phyloP scores from a whole-genome alignment of 257 asterid species.

The Ilex aquifolium region DNA sequence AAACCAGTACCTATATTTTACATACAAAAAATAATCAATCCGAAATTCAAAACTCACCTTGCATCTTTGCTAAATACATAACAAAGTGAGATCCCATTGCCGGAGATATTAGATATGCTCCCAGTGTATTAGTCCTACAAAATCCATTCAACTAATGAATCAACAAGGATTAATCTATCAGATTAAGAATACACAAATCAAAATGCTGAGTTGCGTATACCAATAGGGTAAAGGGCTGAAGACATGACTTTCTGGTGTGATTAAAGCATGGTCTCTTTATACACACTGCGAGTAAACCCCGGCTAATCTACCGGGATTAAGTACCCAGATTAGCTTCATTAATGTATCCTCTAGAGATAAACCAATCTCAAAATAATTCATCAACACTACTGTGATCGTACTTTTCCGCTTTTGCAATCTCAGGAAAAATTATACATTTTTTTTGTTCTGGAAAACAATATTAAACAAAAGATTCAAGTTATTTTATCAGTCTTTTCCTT shows the following conservation, averaged over 20 bases:
- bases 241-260: slow-evolving; percentile 97
- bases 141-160: slow-evolving; percentile 9
- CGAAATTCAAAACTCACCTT: slow-evolving; percentile 40
- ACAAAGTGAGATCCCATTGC: slow-evolving; percentile 84
- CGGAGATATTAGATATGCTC: slow-evolving; percentile 80
- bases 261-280: slow-evolving; percentile 81
- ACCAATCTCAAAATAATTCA: neutral
- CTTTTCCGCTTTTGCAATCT: neutral
- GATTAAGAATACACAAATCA: slow-evolving; percentile 5
- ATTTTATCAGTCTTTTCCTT: too few species aligned
- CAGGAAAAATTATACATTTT: too few species aligned
- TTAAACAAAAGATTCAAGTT: neutral
- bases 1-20: neutral
- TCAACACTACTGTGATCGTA: neutral
- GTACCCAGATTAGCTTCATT: too few species aligned
- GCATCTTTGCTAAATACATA: slow-evolving; percentile 95
- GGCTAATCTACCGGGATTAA: slow-evolving; percentile 65
- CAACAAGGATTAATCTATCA: neutral
- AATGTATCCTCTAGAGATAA: too few species aligned
- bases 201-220: slow-evolving; percentile 26
- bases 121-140: slow-evolving; percentile 66
- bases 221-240: slow-evolving; percentile 84
- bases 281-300: slow-evolving; percentile 90
- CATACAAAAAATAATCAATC: neutral
- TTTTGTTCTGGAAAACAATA: too few species aligned